Evolutionary conservation across 371 early-diverging fungal species (phyloP).

Genomic region (Lichtheimia ramosa): DNA sequence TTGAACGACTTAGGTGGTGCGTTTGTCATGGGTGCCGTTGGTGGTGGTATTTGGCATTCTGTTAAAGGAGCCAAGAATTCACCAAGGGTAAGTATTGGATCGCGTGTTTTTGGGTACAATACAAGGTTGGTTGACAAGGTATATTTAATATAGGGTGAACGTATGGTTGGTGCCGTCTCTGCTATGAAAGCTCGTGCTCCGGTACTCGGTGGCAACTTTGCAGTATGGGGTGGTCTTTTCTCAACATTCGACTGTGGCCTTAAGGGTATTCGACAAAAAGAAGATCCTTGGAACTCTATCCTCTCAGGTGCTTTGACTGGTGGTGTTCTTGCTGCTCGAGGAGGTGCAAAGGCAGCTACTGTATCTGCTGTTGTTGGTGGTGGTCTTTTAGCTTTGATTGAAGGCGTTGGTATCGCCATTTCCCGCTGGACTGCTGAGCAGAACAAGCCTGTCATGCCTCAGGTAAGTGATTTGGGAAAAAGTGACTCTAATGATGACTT

Average conservation of each 20-base stretch:
- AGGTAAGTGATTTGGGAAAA: constrained; percentile 27
- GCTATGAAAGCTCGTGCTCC: constrained; percentile 95
- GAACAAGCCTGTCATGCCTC: constrained; percentile 61
- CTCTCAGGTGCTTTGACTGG: constrained; percentile 93
- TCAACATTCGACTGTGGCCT: constrained; percentile 94
- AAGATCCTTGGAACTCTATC: constrained; percentile 96
- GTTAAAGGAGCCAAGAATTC: constrained; percentile 97
- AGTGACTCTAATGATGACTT: background rate
- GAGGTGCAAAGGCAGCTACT: constrained; percentile 83
- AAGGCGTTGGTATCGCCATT: constrained; percentile 89
- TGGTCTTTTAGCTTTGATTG: constrained; percentile 89
- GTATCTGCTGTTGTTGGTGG: constrained; percentile 92
- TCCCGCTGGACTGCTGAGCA: constrained; percentile 57
- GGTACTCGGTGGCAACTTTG: constrained; percentile 95
- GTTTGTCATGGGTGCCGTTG: constrained; percentile 96
- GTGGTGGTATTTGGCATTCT: constrained; percentile 94
- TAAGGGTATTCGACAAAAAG: constrained; percentile 90
- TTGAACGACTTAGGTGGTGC: constrained; percentile 96
- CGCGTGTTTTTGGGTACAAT: background rate
- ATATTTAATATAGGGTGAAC: constrained; percentile 71
- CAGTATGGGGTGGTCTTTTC: constrained; percentile 97
- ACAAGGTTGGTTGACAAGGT: constrained; percentile 1
- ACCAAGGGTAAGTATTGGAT: constrained; percentile 67
- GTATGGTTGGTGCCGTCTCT: constrained; percentile 82
- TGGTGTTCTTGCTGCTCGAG: constrained; percentile 89